These are phyloP conservation scores for Hsuehochloa calcarea DNA, from an alignment of 176 grass and related monocot genomes.

Conservation along the genomic window DNA sequence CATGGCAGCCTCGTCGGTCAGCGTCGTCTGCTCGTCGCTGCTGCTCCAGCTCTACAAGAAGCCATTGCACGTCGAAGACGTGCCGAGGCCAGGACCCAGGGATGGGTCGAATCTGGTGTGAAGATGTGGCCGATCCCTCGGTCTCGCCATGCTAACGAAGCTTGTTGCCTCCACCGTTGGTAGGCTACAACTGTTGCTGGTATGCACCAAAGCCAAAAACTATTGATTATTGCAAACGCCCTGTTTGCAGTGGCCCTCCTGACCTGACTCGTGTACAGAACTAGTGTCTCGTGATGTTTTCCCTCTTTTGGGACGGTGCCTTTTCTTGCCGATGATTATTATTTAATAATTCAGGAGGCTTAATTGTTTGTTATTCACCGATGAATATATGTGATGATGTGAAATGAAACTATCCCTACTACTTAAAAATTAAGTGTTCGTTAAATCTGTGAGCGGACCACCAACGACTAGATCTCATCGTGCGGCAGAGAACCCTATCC, in stretches of 20 bases:
- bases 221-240: not conserved
- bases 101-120: constrained; percentile 40
- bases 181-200: too few relatives aligned
- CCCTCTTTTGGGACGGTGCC: not conserved
- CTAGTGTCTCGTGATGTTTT: not conserved
- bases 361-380: not conserved
- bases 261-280: constrained; percentile 37
- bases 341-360: constrained; percentile 23
- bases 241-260: constrained; percentile 15
- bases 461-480: too few relatives aligned
- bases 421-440: too few relatives aligned
- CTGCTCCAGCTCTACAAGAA: constrained; percentile 91
- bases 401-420: too few relatives aligned
- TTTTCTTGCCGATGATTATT: constrained; percentile 1
- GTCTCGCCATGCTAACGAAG: not conserved
- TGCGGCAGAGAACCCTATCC: too few relatives aligned
- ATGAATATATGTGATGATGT: not conserved
- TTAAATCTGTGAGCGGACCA: too few relatives aligned
- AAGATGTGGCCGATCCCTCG: not conserved
- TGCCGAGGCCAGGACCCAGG: not conserved
- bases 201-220: not conserved
- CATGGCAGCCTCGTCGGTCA: constrained; percentile 88
- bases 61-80: constrained; percentile 48
- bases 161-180: too few relatives aligned
- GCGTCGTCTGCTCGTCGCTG: constrained; percentile 92